phyloP scores from a whole-genome alignment of 176 grass and related monocot genomes.

The Rhynchospora breviuscula region DNA sequence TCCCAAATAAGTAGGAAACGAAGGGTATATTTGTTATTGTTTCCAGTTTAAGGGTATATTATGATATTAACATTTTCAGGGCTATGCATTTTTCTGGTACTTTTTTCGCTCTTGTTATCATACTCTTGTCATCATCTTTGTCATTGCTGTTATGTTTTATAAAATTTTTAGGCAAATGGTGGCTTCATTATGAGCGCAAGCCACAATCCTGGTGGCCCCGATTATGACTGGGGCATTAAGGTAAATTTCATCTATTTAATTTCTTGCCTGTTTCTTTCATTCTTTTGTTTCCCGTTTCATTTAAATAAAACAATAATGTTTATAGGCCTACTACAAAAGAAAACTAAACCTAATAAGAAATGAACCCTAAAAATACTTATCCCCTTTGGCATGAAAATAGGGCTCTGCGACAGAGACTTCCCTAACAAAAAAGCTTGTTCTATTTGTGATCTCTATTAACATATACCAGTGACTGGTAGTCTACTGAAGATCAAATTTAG shows the following conservation, averaged over 20 bases:
- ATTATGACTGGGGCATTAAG: conserved; percentile 95
- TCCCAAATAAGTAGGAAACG: not conserved
- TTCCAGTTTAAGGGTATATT: not conserved
- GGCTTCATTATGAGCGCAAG: conserved; percentile 96
- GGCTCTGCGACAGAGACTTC: no score
- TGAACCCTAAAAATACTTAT: no score
- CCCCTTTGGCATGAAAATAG: no score
- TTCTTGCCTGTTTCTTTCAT: not conserved
- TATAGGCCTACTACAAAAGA: no score
- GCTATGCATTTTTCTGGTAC: conserved; percentile 7
- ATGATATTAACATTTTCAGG: not conserved
- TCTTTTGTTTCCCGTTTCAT: no score
- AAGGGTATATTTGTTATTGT: not conserved
- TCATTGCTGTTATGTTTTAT: not conserved
- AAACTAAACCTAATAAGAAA: no score
- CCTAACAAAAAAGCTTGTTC: no score
- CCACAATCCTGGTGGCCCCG: conserved; percentile 87
- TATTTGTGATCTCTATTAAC: no score
- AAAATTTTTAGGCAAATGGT: conserved; percentile 61
- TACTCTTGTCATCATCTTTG: not conserved
- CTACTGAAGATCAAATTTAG: no score
- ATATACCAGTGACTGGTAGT: no score
- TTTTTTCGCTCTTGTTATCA: not conserved
- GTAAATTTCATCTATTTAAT: conserved; percentile 31
- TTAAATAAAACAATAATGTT: no score